A percentile compares a stretch with the other conserved stretches of the same genome.
phyloP scores from a whole-genome alignment of 225 moss, liverwort and hornwort genomes.

The Ulota crispa region DNA sequence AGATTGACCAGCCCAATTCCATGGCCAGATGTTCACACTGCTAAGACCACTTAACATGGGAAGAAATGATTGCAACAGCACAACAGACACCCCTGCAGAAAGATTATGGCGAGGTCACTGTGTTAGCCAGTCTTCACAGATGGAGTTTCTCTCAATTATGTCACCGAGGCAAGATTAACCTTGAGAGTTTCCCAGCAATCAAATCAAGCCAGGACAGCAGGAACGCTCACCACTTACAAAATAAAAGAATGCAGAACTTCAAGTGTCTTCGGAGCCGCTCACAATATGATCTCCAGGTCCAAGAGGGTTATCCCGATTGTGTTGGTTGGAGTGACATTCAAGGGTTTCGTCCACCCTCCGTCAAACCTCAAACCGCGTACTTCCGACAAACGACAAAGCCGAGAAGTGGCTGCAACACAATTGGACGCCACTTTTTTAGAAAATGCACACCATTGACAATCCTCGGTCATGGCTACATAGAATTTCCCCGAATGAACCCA shows the following conservation, averaged over 20 bases:
- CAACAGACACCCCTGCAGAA: constrained; percentile 27
- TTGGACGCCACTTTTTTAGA: neutral
- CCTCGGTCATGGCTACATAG: no score
- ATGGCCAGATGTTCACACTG: constrained; percentile 10
- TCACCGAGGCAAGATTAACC: neutral
- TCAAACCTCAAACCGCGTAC: neutral
- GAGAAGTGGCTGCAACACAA: neutral
- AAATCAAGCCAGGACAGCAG: neutral
- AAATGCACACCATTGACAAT: neutral
- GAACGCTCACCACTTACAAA: neutral
- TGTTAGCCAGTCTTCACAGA: constrained; percentile 2
- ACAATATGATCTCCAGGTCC: neutral
- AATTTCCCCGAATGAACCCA: neutral
- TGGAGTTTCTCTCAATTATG: no score
- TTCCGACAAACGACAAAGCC: neutral
- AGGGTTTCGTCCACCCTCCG: neutral
- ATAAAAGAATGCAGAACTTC: neutral
- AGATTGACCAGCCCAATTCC: neutral
- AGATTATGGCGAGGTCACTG: constrained; percentile 25
- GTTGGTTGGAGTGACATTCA: neutral
- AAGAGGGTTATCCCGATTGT: neutral
- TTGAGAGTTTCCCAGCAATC: neutral
- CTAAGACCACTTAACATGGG: constrained; percentile 1
- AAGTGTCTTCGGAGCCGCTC: neutral
- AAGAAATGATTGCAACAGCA: neutral